Base-by-base conservation (phyloP, 2,329 filamentous ascomycete species). In the Talaromyces funiculosus region DNA sequence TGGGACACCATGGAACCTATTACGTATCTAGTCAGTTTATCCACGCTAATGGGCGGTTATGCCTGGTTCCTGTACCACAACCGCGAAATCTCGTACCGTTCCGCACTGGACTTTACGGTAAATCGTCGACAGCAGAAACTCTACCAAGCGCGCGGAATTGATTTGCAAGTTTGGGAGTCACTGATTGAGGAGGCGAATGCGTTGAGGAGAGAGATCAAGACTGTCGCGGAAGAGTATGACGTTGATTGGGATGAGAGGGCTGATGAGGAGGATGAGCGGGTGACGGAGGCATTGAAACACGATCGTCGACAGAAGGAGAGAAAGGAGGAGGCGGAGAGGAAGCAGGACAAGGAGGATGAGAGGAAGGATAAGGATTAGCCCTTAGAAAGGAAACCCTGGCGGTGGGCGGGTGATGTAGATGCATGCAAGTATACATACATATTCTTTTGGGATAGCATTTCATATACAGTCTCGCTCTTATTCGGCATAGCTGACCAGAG, bases 1-100 rank as follows among this genome's bases (percentile, higher is more conserved):
- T 96, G 92, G 92, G 91, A 96, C 68, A 84, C 91, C 6, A 92
- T 96, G 80, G 92, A 96, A 75, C 92, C 91, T 0, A 85, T 96
- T 2, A 96, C 91, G 35, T 96, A 96, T 70, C 84, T 96, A 16
- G 91, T 90, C 2, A 90, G 91, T n/a, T 80, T 97, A 64, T 85
- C 87, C 0, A 92, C 89, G 12, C 85, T 96, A 69, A 95, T 96
- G 78, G 88, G 88, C 7, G 92, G 91, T 66, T 97, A 97, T 69
- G 80, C 96, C 58, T 97, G 91, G 90, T 96, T 97, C 72, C 78
- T 96, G 12, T 96, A 92, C 75, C 90, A 96, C 78, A 95, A 92
- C 76, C 85, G 90, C 20, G 92, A 96, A 75, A 86, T 96, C 10
- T 90, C 86, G 65, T 96, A 96, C 78, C 87, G 89, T 66, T 88